Percentiles rank a stretch among this genome's conserved stretches.
Evolutionary conservation across 2,329 filamentous ascomycete genomes (phyloP).

Genomic region (Lasiodiplodia sp.): DNA sequence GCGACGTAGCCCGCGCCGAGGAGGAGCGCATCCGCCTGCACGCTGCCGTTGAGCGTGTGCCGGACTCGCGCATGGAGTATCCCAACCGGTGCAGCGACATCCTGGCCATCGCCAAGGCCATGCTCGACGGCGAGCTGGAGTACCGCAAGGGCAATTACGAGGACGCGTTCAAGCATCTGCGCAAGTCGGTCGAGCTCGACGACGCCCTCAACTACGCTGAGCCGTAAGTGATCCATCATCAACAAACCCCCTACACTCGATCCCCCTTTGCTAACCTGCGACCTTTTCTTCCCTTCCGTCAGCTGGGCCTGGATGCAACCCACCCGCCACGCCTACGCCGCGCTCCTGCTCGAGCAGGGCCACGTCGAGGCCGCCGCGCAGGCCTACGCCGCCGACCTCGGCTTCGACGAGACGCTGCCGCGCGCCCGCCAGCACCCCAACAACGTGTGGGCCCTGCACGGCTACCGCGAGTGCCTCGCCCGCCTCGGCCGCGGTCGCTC

Average conservation of each 20-base stretch:
- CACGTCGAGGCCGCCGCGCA: conserved; percentile 47
- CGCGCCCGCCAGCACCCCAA: conserved; percentile 72
- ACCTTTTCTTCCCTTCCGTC: neutral
- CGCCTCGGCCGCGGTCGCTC: conserved; percentile 56
- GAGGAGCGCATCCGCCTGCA: conserved; percentile 60
- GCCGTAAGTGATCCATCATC: conserved; percentile 48
- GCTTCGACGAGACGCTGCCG: conserved; percentile 60
- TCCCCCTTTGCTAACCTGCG: neutral
- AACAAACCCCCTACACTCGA: neutral
- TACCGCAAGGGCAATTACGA: conserved; percentile 70
- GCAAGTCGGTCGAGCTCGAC: conserved; percentile 65
- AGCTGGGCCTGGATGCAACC: conserved; percentile 81
- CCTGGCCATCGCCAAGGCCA: conserved; percentile 64
- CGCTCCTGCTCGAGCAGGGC: conserved; percentile 72
- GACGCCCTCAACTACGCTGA: conserved; percentile 74
- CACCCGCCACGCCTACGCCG: conserved; percentile 73
- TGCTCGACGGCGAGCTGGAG: conserved; percentile 77
- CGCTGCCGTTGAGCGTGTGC: conserved; percentile 61
- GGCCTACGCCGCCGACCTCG: conserved; percentile 51
- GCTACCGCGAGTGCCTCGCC: conserved; percentile 73
- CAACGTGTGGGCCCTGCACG: conserved; percentile 79
- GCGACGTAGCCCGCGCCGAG: conserved; percentile 63
- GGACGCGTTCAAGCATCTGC: conserved; percentile 66
- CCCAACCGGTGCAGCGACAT: conserved; percentile 72
- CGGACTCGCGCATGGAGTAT: conserved; percentile 68